Evolutionary conservation across 2,329 filamentous ascomycete species (phyloP).

Genomic region (Ilyonectria mors-panacis): DNA sequence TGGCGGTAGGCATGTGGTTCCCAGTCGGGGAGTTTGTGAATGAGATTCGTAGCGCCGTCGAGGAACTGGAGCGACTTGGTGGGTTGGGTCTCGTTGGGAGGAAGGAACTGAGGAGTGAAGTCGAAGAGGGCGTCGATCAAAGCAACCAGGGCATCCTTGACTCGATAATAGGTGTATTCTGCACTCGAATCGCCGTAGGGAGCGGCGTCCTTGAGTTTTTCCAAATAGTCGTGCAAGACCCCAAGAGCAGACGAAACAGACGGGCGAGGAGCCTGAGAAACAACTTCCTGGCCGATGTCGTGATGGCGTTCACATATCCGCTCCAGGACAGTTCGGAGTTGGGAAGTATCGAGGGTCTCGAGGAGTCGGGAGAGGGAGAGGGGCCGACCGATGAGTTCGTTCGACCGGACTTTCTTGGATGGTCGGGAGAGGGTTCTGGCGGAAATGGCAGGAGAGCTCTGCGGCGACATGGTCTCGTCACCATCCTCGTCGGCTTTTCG

Average conservation of each 20-base stretch:
- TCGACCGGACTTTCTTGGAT: conserved; percentile 73
- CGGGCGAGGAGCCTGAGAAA: conserved; percentile 87
- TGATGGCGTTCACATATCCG: conserved; percentile 93
- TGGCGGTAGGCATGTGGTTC: conserved; percentile 89
- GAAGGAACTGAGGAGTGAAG: conserved; percentile 95
- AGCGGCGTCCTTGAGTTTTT: conserved; percentile 82
- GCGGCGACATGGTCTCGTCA: conserved; percentile 92
- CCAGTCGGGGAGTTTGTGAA: conserved; percentile 93
- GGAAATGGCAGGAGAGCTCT: conserved; percentile 82
- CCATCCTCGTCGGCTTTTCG: conserved; percentile 87
- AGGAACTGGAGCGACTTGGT: conserved; percentile 88
- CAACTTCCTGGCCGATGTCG: conserved; percentile 87
- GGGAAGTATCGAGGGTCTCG: conserved; percentile 89
- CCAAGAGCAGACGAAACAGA: conserved; percentile 84
- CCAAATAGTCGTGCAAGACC: conserved; percentile 87
- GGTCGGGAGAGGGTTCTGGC: conserved; percentile 77
- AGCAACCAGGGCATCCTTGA: conserved; percentile 83
- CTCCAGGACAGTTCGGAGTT: conserved; percentile 88
- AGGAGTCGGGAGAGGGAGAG: conserved; percentile 80
- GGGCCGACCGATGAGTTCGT: conserved; percentile 75
- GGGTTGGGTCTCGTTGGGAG: conserved; percentile 89
- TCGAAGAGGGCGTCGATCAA: conserved; percentile 92
- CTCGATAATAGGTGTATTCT: conserved; percentile 95
- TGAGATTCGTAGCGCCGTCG: conserved; percentile 89
- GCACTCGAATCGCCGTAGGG: conserved; percentile 89